Conservation (phyloP, 306 rosid species). For the Castanea crenata region DNA sequence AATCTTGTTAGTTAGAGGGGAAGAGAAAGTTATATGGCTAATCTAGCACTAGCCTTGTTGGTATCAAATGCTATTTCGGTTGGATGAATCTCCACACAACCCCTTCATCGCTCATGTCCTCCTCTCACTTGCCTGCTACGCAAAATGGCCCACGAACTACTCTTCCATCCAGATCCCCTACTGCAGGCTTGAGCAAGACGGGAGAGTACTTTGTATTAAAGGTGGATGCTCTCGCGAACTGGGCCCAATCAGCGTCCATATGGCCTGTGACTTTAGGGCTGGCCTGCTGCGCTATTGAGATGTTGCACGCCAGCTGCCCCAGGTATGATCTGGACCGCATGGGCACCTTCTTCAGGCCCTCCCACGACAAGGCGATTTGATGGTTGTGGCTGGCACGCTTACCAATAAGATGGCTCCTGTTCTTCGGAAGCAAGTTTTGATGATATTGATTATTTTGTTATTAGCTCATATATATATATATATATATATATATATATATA, state of each 20-base stretch:
- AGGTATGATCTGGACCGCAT: constrained; percentile 95
- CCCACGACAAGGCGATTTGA: constrained; percentile 95
- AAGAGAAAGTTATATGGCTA: too few relatives aligned
- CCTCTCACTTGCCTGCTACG: too few relatives aligned
- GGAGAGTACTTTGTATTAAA: constrained; percentile 86
- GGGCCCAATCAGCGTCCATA: constrained; percentile 92
- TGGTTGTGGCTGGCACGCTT: constrained; percentile 97
- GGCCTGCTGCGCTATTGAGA: constrained; percentile 98
- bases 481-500: too few relatives aligned
- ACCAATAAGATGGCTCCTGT: constrained; percentile 99
- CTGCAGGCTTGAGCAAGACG: constrained; percentile 59
- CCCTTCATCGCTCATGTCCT: too few relatives aligned
- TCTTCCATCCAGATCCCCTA: constrained; percentile 59
- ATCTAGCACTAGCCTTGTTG: too few relatives aligned
- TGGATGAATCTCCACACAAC: too few relatives aligned
- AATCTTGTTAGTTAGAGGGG: too few relatives aligned
- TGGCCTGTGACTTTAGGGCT: constrained; percentile 99
- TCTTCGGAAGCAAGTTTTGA: constrained; percentile 70
- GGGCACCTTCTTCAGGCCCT: constrained; percentile 90
- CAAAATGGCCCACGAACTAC: too few relatives aligned
- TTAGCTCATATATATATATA: too few relatives aligned
- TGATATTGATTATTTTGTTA: too few relatives aligned
- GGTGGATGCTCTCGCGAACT: constrained; percentile 89
- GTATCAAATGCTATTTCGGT: too few relatives aligned
- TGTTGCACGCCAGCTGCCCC: constrained; percentile 96